Evolutionary conservation across 1,284 basidiomycete species (phyloP).

Genomic region (Ganoderma sinense): DNA sequence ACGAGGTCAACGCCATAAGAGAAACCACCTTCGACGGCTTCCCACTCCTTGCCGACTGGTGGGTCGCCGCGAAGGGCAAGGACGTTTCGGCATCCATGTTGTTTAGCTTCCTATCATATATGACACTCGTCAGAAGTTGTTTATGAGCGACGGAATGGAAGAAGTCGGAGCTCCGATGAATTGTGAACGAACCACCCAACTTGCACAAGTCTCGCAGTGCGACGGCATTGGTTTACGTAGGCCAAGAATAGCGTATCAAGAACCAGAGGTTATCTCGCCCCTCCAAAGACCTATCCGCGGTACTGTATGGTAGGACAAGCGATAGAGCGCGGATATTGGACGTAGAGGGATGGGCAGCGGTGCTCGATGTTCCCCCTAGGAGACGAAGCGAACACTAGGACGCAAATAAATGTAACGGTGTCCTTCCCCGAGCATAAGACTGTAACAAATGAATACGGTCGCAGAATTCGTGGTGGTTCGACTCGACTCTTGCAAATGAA

Average conservation of each 20-base stretch:
- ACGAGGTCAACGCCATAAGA: conserved; percentile 92
- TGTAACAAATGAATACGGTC: not conserved
- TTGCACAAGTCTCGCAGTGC: not conserved
- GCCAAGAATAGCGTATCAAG: not conserved
- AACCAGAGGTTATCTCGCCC: not conserved
- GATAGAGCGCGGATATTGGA: not conserved
- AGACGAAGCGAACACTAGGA: not conserved
- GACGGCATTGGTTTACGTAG: not conserved
- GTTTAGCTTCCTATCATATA: conserved; percentile 81
- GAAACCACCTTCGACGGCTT: conserved; percentile 90
- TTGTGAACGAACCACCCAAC: not conserved
- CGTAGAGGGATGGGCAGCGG: not conserved
- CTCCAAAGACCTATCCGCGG: not conserved
- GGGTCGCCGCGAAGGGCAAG: conserved; percentile 96
- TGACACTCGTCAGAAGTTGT: not conserved
- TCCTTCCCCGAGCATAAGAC: not conserved
- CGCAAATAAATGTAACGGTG: not conserved
- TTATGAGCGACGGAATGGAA: not conserved
- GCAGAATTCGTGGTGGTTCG: not conserved
- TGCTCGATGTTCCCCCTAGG: not conserved
- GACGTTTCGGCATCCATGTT: conserved; percentile 92
- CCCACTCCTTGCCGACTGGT: conserved; percentile 89
- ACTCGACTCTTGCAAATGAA: not conserved
- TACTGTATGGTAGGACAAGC: not conserved
- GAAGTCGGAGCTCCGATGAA: not conserved